Conservation (phyloP, 139 green algal genomes). For the Ulvella scutata region DNA sequence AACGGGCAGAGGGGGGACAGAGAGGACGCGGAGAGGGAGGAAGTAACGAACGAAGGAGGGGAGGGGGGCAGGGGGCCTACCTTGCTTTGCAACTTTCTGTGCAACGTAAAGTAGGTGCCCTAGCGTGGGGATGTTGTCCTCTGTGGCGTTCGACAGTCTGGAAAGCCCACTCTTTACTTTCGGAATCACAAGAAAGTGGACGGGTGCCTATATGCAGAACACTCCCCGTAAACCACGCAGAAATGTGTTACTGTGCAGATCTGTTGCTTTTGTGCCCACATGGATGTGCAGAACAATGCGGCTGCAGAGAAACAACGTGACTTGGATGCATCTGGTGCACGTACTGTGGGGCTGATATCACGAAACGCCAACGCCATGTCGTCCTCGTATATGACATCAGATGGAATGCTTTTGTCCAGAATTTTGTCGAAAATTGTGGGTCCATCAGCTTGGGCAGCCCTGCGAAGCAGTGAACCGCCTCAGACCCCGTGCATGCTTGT, state of each 20-base stretch:
- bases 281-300: too few species aligned
- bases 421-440: conserved; percentile 97
- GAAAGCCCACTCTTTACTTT: conserved; percentile 45
- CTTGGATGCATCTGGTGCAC: background rate
- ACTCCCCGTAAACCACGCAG: background rate
- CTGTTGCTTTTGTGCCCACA: too few species aligned
- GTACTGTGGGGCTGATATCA: conserved; percentile 67
- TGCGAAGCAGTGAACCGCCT: background rate
- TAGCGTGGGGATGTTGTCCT: conserved; percentile 62
- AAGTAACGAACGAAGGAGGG: too few species aligned
- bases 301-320: too few species aligned
- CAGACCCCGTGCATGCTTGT: background rate
- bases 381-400: conserved; percentile 86
- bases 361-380: conserved; percentile 78
- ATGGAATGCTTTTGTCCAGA: conserved; percentile 65
- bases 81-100: conserved; percentile 58
- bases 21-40: too few species aligned
- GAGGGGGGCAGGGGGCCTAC: too few species aligned
- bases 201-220: conserved; percentile 40
- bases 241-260: too few species aligned
- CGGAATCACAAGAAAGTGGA: conserved; percentile 74
- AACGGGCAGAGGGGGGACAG: too few species aligned
- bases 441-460: background rate
- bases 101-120: conserved; percentile 76
- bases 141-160: conserved; percentile 53